Percentiles rank a stretch among this genome's conserved stretches.
phyloP scores from a whole-genome alignment of 495 filamentous ascomycete genomes.

The Clohesyomyces aquaticus region DNA sequence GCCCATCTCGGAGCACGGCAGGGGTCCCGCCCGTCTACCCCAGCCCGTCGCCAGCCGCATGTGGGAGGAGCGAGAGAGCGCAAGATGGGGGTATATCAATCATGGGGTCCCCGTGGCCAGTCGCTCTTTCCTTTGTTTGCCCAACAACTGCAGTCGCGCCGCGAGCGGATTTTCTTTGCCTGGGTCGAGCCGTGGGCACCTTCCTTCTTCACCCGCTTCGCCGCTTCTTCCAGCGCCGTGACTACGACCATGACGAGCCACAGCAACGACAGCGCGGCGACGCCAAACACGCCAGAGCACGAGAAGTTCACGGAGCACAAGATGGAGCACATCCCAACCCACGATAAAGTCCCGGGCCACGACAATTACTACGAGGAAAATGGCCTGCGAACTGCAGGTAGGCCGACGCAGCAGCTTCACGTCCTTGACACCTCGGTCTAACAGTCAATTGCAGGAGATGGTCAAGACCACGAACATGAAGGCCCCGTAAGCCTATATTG shows the following conservation, averaged over 20 bases:
- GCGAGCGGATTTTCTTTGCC: too few relatives aligned
- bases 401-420: neutral
- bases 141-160: too few relatives aligned
- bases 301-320: slow-evolving; percentile 16
- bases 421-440: neutral
- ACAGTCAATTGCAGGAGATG: slow-evolving; percentile 16
- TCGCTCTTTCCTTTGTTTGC: too few relatives aligned
- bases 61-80: too few relatives aligned
- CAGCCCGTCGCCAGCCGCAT: too few relatives aligned
- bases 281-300: neutral
- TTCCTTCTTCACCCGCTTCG: too few relatives aligned
- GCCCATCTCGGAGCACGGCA: too few relatives aligned
- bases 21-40: too few relatives aligned
- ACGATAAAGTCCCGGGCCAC: slow-evolving; percentile 48
- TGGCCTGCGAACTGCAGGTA: slow-evolving; percentile 23
- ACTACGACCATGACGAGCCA: slow-evolving; percentile 5
- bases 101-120: too few relatives aligned
- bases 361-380: slow-evolving; percentile 55
- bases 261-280: slow-evolving; percentile 16
- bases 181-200: too few relatives aligned
- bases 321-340: slow-evolving; percentile 16
- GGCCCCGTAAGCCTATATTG: slow-evolving; percentile 41
- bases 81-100: too few relatives aligned
- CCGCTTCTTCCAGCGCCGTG: neutral
- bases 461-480: slow-evolving; percentile 55